Base-by-base conservation (phyloP, 108 stramenopile genomes). In the Skeletonema costatum region DNA sequence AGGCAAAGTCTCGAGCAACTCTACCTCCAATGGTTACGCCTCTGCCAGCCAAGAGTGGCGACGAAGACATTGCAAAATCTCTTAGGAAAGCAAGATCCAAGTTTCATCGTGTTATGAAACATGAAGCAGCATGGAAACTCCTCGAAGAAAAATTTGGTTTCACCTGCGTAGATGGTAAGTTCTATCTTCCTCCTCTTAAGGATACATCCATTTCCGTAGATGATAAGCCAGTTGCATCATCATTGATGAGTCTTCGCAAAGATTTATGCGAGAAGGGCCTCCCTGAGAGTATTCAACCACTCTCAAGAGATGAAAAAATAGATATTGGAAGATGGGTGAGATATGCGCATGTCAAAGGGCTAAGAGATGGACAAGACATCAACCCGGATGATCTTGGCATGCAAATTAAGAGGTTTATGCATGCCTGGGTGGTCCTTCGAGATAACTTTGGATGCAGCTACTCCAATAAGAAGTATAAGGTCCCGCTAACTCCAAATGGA, bases 171-270 rank as follows among this genome's bases (percentile, higher is more conserved):
- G 53, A 56, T 25, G 53, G 53, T 10, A 56, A 25, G 53, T 56
- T 56, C 9, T 56, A 56, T 56, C 53, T 56, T 25, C 53, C 53
- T 19, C 50, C 41, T 42, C 6, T 6, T 36, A 5, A 6, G 35
- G 35, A 46, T 46, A 48, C 50, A 7, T 19, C 50, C 4, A n/a
- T 5, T 19, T 51, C 53, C 25, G 21, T 7, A 10, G 53, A 56
- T 21, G 25, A 1, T 10, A 56, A 56, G 53, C 53, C 53, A 21
- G 53, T 56, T 29, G 53, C 53, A 56, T 9, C 53, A 56, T 56
- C 53, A 25, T 56, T 56, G 53, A 56, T 56, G 53, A 25, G 53
- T 7, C 53, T 56, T 25, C 53, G 53, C 53, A 56, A 56, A 56
- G 53, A 56, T 10, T 29, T 56, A 10, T 56, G 53, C 53, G 53